Evolutionary conservation across 2,329 filamentous ascomycete species (phyloP).

Genomic region (Phymatotrichopsis omnivora): DNA sequence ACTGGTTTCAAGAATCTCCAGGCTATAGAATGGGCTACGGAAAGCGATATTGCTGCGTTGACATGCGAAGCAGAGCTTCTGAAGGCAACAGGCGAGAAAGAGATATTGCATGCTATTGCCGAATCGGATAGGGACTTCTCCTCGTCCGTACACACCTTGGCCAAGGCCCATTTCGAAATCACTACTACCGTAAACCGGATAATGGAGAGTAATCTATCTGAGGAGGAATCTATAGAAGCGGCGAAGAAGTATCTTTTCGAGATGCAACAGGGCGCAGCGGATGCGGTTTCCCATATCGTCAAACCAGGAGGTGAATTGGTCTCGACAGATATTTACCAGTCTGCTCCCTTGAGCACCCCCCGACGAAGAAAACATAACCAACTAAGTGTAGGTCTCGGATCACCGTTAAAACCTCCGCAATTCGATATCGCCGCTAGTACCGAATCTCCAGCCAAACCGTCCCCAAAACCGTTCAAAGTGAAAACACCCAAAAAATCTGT

Average conservation of each 20-base stretch:
- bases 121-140: slow-evolving; percentile 76
- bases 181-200: slow-evolving; percentile 73
- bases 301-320: slow-evolving; percentile 68
- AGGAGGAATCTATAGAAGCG: slow-evolving; percentile 69
- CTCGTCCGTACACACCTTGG: slow-evolving; percentile 66
- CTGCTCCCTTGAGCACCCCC: slow-evolving; percentile 52
- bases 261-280: slow-evolving; percentile 65
- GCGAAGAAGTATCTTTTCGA: slow-evolving; percentile 68
- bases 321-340: slow-evolving; percentile 31
- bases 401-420: slow-evolving; percentile 32
- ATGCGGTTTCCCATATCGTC: slow-evolving; percentile 70
- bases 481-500: slow-evolving; percentile 31
- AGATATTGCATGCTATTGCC: slow-evolving; percentile 63
- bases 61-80: slow-evolving; percentile 76
- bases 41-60: slow-evolving; percentile 61
- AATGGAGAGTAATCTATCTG: slow-evolving; percentile 56
- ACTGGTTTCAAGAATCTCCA: slow-evolving; percentile 72
- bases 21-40: slow-evolving; percentile 55
- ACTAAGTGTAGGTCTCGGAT: slow-evolving; percentile 40
- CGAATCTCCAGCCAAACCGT: slow-evolving; percentile 10
- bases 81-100: slow-evolving; percentile 70
- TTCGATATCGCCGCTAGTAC: slow-evolving; percentile 12
- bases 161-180: slow-evolving; percentile 87
- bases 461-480: slow-evolving; percentile 26
- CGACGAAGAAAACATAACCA: slow-evolving; percentile 52